Evolutionary conservation across 176 grass and related monocot genomes (phyloP).

Genomic region (Aechmea fasciata): DNA sequence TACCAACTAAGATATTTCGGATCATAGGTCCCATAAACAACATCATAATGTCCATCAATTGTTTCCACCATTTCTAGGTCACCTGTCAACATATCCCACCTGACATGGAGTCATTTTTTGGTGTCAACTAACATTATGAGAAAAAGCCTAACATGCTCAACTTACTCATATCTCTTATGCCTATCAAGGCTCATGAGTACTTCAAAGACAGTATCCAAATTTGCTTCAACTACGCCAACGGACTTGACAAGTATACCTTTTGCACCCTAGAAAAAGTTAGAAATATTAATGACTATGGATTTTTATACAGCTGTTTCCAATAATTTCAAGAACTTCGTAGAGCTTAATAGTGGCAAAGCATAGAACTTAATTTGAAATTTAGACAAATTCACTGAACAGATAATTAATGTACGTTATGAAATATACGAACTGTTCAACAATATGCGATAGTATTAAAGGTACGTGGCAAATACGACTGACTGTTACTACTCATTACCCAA

Average conservation of each 20-base stretch:
- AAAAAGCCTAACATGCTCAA: constrained; percentile 1
- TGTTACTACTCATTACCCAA: not conserved
- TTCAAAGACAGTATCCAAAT: constrained; percentile 78
- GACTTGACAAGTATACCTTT: constrained; percentile 68
- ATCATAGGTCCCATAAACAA: constrained; percentile 89
- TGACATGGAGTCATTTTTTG: constrained; percentile 34
- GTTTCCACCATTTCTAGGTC: constrained; percentile 67
- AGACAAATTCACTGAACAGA: no score
- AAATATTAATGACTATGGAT: not conserved
- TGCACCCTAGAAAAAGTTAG: constrained; percentile 32
- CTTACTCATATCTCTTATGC: constrained; percentile 86
- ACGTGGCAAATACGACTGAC: not conserved
- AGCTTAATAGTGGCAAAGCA: not conserved
- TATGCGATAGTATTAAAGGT: not conserved
- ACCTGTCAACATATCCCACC: constrained; percentile 90
- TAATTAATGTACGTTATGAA: no score
- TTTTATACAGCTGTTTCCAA: not conserved
- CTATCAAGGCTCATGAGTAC: constrained; percentile 53
- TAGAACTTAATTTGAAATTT: no score
- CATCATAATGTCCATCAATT: constrained; percentile 72
- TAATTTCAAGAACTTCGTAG: not conserved
- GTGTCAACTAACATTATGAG: not conserved
- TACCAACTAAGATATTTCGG: constrained; percentile 77
- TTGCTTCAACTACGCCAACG: constrained; percentile 68
- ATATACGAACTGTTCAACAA: not conserved